Evolutionary conservation across 2,329 filamentous ascomycete genomes (phyloP), one percentile per base, ranked within the genome.

Genomic region (Penicillium sp.): DNA sequence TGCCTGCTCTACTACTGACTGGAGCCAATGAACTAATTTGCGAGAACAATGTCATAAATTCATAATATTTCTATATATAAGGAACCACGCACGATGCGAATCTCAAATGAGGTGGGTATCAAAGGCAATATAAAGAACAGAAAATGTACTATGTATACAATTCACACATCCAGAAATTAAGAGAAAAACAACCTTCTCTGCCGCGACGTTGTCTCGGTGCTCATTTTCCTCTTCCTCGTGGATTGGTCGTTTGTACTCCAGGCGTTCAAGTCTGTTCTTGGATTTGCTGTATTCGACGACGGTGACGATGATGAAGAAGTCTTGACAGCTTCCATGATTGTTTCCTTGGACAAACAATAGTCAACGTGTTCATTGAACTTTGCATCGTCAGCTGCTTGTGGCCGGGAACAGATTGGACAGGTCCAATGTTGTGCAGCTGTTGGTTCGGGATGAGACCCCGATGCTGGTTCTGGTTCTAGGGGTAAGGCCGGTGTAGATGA

Each of bases 331-430:
- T 97, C 90, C 47, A 87, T 87, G 64, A 99, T 97, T 0, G 91
- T 90, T 66, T 89, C 85, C 55, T 87, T 81, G 0, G 92, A 97
- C 1, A 99, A 81, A 70, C 94, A 99, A 8, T 89, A 82, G 69
- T 99, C 94, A 52, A 99, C 91, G 67, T 99, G 94, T 56, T 88
- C 84, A 63, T 99, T 99, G 74, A 97, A 96, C 0, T 75, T 77
- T 47, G 80, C 81, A 68, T 97, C 91, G 50, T 93, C 81, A 0
- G 91, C 83, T 0, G 78, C 66, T 66, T 97, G 92, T 0, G 90
- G 86, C 16, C 87, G 79, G n/a, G 77, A 75, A 70, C 94, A 99
- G 46, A 97, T 89, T 0, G 94, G 94, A 70, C 94, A 99, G 38
- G 87, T 81, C 92, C 92, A 97, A 70, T 78, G 80, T 47, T 84